Base-by-base conservation (phyloP, 805 yeast genomes). In the Ascoidea tarda region DNA sequence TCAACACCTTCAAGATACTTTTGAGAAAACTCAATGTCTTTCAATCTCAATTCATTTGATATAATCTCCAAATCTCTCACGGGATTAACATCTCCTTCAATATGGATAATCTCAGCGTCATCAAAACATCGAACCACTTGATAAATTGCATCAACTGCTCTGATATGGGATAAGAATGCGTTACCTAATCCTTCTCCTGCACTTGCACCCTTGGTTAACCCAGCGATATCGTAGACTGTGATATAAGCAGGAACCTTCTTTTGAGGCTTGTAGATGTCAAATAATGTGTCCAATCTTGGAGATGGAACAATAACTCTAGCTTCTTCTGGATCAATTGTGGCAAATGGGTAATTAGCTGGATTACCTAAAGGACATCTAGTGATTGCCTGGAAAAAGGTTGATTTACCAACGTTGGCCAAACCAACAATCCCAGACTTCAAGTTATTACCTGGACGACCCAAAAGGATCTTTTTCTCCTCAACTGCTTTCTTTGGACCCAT, bases 121-220 rank as follows among this genome's bases (percentile, higher is more conserved):
- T 89, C 96, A 64, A 93, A 93, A 71, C 96, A 87, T 72, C 99
- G 84, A 50, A 93, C 98, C 59, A 93, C 96, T 74, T 93, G 98
- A 74, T 86, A 93, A 59, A 93, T 84, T 57, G 97, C 96, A 77
- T 93, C 99, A 53, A 93, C 99, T 50, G 96, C 93, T 71, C 98
- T 81, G 63, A 93, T 93, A 69, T 93, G 90, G 60, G 96, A 84
- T 73, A 93, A 80, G 78, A 93, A 93, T 58, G 96, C 95, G 69
- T 93, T 93, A 66, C 99, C 99, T 59, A 93, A 80, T 67, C 99
- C 99, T 72, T 89, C 97, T 69, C 98, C 98, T 52, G 86, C 84
- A 55, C 88, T 81, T 46, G 98, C 97, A 72, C 96, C 97, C 72
- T 87, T 87, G 59, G 98, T 91, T 67, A 93, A 77, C 69, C 99